A percentile compares a stretch with the other conserved stretches of the same genome.
These are phyloP conservation scores for Ogataea trehaloabstinens DNA, from an alignment of 805 yeast species.

Conservation along the genomic window DNA sequence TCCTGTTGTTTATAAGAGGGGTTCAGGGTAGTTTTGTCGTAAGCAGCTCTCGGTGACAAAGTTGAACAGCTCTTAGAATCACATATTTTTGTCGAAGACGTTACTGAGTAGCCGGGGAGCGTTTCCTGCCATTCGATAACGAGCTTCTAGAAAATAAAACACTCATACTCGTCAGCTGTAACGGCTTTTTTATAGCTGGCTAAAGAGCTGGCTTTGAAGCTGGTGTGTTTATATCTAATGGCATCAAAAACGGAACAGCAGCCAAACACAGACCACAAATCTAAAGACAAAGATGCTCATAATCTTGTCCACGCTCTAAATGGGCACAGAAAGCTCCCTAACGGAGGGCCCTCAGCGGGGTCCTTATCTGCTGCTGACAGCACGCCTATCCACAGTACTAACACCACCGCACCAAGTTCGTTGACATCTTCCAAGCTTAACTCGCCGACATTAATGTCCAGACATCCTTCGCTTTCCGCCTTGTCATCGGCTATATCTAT, in stretches of 20 bases:
- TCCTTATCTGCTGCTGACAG: not conserved
- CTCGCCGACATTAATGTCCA: slow-evolving; percentile 21
- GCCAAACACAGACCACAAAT: not conserved
- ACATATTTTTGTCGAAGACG: too few relatives aligned
- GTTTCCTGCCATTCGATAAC: too few relatives aligned
- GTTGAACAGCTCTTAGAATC: too few relatives aligned
- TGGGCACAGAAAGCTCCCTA: not conserved
- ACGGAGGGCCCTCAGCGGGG: not conserved
- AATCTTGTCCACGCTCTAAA: not conserved
- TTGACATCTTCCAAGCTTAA: slow-evolving; percentile 22
- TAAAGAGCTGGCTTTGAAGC: too few relatives aligned
- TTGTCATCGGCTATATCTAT: slow-evolving; percentile 26
- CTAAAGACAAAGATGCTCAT: not conserved
- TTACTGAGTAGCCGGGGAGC: too few relatives aligned
- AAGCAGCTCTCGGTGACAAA: not conserved
- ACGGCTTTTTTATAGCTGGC: too few relatives aligned
- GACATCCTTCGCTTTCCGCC: slow-evolving; percentile 22
- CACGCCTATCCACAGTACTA: slow-evolving; percentile 3
- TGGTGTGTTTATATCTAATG: too few relatives aligned
- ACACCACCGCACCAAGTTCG: slow-evolving; percentile 17
- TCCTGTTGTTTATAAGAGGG: not conserved
- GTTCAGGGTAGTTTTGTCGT: too few relatives aligned
- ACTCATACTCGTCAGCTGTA: too few relatives aligned
- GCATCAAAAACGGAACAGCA: not conserved
- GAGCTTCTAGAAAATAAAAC: too few relatives aligned